These are phyloP conservation scores for Parastagonospora nodorum DNA, from an alignment of 2,329 filamentous ascomycete species.

Conservation along the genomic window DNA sequence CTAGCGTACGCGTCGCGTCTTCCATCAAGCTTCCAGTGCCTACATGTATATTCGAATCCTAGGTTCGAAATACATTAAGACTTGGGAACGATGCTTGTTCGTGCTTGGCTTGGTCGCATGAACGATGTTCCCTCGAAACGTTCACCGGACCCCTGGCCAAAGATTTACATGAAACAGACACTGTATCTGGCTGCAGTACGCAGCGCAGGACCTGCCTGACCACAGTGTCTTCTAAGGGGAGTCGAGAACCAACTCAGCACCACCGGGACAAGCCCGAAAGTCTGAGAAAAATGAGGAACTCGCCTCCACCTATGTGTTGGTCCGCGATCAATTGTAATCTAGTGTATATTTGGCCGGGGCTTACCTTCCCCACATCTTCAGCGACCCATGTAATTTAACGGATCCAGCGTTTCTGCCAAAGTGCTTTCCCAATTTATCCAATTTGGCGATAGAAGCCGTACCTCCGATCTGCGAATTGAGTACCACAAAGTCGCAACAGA, in stretches of 20 bases:
- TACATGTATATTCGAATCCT: not conserved
- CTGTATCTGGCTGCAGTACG: no score
- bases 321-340: constrained; percentile 1
- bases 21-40: not conserved
- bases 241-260: no score
- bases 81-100: constrained; percentile 2
- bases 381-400: constrained; percentile 3
- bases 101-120: not conserved
- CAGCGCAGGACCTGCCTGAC: no score
- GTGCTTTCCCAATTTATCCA: constrained; percentile 13
- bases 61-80: not conserved
- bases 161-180: no score
- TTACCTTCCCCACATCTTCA: constrained; percentile 1
- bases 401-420: constrained; percentile 12
- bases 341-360: constrained; percentile 1
- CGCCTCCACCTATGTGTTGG: not conserved
- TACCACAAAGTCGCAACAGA: constrained; percentile 5
- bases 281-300: not conserved
- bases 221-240: no score
- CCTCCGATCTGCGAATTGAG: constrained; percentile 5
- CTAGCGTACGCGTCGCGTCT: not conserved
- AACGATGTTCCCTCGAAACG: not conserved
- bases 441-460: constrained; percentile 8
- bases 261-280: no score
- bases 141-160: not conserved